phyloP scores from a whole-genome alignment of 805 yeast species.

The Lipomyces oligophaga region DNA sequence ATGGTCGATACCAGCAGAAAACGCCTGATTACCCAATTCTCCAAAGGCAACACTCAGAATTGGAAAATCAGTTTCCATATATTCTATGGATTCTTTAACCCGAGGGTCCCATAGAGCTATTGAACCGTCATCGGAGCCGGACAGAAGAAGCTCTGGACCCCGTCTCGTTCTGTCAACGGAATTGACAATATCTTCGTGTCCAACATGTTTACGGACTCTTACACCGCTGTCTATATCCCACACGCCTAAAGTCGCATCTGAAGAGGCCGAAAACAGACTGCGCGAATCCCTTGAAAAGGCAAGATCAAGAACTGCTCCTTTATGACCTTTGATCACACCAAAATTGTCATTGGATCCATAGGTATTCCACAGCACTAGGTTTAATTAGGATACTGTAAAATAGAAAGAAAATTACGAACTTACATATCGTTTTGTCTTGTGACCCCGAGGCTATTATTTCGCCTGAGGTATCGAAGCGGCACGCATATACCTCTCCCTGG shows the following conservation, averaged over 20 bases:
- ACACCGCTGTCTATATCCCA: conserved; percentile 61
- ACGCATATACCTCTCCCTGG: conserved; percentile 49
- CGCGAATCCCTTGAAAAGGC: conserved; percentile 51
- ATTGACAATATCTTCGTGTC: conserved; percentile 54
- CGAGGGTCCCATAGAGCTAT: conserved; percentile 63
- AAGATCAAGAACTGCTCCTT: conserved; percentile 59
- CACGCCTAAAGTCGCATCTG: conserved; percentile 57
- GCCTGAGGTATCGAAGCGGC: conserved; percentile 53
- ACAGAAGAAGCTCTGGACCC: conserved; percentile 40
- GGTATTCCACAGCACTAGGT: conserved; percentile 44
- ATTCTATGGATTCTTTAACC: conserved; percentile 44
- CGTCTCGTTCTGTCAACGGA: conserved; percentile 44
- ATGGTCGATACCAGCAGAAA: conserved; percentile 67
- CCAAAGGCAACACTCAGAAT: conserved; percentile 50
- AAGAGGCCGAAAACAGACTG: conserved; percentile 49
- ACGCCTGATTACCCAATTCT: conserved; percentile 45
- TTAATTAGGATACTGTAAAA: not conserved
- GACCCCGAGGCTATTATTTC: conserved; percentile 59
- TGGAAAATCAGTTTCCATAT: conserved; percentile 53
- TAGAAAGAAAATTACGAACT: conserved; percentile 15
- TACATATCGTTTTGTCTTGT: conserved; percentile 41
- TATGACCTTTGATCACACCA: conserved; percentile 54
- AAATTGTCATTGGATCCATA: conserved; percentile 43
- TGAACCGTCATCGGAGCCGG: conserved; percentile 66
- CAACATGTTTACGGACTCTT: conserved; percentile 51